Conservation (phyloP, 768 basidiomycete species). For the Pleurotus ostreatus region DNA sequence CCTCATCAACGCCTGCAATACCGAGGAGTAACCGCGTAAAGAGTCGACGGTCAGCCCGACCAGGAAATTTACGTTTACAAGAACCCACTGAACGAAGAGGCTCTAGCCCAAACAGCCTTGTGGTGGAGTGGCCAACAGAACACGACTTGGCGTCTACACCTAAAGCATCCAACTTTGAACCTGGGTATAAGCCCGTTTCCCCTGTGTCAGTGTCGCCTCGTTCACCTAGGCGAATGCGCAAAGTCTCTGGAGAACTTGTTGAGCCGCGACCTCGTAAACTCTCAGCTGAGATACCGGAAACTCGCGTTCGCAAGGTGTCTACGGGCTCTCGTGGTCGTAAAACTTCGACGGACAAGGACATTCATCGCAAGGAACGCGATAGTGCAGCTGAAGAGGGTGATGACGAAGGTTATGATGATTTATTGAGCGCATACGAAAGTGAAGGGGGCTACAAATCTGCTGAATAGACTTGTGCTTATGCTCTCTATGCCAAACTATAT, state of each 20-base stretch:
- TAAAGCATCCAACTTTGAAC: slow-evolving; percentile 45
- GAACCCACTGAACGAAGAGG: slow-evolving; percentile 32
- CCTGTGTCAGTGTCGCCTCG: slow-evolving; percentile 19
- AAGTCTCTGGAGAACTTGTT: slow-evolving; percentile 34
- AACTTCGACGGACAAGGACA: slow-evolving; percentile 38
- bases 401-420: slow-evolving; percentile 71
- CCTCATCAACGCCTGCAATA: slow-evolving; percentile 33
- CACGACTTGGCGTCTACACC: slow-evolving; percentile 54
- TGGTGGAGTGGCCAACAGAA: slow-evolving; percentile 52
- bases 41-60: slow-evolving; percentile 44
- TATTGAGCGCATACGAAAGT: slow-evolving; percentile 80
- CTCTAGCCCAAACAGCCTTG: slow-evolving; percentile 42
- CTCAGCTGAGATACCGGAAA: slow-evolving; percentile 29
- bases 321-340: slow-evolving; percentile 38
- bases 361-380: slow-evolving; percentile 38
- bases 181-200: slow-evolving; percentile 24
- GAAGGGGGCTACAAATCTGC: slow-evolving; percentile 41
- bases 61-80: slow-evolving; percentile 45
- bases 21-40: slow-evolving; percentile 43
- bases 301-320: slow-evolving; percentile 42
- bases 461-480: not conserved
- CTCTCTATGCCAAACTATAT: not conserved
- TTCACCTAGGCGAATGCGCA: slow-evolving; percentile 32
- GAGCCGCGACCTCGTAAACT: slow-evolving; percentile 26
- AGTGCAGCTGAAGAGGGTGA: slow-evolving; percentile 77